These are phyloP conservation scores for Rhodamnia argentea DNA, from an alignment of 345 rosid species.

Conservation along the genomic window DNA sequence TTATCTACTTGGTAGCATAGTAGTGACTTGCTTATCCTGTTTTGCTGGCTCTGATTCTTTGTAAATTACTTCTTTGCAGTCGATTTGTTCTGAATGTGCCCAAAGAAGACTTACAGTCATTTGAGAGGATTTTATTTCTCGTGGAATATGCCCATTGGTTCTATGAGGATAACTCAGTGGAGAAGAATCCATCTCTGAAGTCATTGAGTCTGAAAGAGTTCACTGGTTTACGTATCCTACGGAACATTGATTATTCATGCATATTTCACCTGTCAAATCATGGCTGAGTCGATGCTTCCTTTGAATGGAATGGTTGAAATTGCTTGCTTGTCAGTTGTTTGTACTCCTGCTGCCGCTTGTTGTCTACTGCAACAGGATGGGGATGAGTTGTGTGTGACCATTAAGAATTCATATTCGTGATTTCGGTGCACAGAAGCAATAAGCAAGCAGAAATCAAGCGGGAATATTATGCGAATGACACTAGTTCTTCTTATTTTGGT, in stretches of 20 bases:
- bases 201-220: conserved; percentile 86
- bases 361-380: background rate
- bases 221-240: conserved; percentile 81
- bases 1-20: background rate
- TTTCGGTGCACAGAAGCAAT: background rate
- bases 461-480: background rate
- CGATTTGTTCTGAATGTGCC: conserved; percentile 97
- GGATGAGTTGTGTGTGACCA: background rate
- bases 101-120: conserved; percentile 93
- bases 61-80: conserved; percentile 27
- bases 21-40: background rate
- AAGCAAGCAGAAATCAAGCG: background rate
- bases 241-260: background rate
- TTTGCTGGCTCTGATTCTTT: background rate
- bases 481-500: background rate
- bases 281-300: background rate
- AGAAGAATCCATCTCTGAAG: conserved; percentile 82
- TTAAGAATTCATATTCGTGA: background rate
- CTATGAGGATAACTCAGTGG: conserved; percentile 93
- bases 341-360: background rate
- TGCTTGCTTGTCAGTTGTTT: background rate
- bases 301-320: background rate
- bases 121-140: conserved; percentile 90
- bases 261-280: background rate
- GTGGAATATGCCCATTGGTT: conserved; percentile 99